phyloP scores from a whole-genome alignment of 345 rosid species.

The Balakata baccata region DNA sequence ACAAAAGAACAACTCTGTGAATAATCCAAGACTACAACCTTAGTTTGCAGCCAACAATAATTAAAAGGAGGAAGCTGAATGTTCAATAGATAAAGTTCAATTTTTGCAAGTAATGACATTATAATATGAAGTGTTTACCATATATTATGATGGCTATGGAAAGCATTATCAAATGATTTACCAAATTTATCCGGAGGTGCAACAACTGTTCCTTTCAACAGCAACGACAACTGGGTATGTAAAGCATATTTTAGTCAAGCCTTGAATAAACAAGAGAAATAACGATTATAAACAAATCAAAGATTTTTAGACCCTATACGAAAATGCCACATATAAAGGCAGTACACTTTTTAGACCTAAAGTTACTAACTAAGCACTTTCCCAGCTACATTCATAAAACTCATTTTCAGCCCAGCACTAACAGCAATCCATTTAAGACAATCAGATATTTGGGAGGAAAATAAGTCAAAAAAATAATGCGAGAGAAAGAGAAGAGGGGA shows the following conservation, averaged over 20 bases:
- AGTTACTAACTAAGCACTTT: not conserved
- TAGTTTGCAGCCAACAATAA: not conserved
- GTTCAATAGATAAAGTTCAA: not conserved
- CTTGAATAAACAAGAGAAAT: slow-evolving; percentile 10
- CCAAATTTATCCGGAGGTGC: slow-evolving; percentile 99
- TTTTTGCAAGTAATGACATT: not conserved
- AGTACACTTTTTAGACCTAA: not conserved
- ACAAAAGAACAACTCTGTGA: not conserved
- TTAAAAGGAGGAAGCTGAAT: not conserved
- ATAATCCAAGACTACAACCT: not conserved
- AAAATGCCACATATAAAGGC: not conserved
- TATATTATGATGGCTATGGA: not conserved
- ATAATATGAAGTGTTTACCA: slow-evolving; percentile 7
- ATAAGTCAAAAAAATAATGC: not conserved
- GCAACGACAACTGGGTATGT: slow-evolving; percentile 61
- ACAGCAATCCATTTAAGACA: not conserved
- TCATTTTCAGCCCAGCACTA: not conserved
- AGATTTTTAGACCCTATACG: not conserved
- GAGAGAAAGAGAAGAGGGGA: not conserved
- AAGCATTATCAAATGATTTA: slow-evolving; percentile 29
- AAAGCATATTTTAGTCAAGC: slow-evolving; percentile 31
- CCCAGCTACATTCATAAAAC: not conserved
- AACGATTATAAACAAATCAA: not conserved
- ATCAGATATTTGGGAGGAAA: not conserved
- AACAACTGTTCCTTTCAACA: slow-evolving; percentile 90